Conservation (phyloP, 2,329 filamentous ascomycete species). For the Cercospora zeae-maydis region DNA sequence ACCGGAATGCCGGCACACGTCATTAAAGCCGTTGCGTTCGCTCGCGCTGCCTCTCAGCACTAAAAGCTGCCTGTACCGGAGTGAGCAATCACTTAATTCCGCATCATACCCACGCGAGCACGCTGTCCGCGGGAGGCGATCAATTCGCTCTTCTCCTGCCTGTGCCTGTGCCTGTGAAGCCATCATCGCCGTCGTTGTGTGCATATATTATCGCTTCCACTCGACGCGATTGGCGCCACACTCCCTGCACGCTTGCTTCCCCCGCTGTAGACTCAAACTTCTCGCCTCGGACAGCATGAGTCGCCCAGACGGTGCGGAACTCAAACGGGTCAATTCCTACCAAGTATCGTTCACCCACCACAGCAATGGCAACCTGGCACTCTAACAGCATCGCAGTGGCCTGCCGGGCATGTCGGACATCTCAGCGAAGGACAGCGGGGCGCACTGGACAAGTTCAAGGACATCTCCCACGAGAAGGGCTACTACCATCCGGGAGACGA, state of each 20-base stretch:
- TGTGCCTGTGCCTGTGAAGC: not conserved
- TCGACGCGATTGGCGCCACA: not conserved
- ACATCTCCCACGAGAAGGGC: conserved; percentile 60
- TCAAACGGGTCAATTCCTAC: conserved; percentile 33
- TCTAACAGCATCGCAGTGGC: conserved; percentile 49
- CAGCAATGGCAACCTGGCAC: not conserved
- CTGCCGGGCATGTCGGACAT: conserved; percentile 75
- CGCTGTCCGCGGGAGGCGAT: not conserved
- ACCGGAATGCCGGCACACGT: conserved; percentile 1
- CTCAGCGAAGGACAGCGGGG: conserved; percentile 65
- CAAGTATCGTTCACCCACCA: conserved; percentile 23
- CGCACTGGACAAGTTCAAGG: conserved; percentile 70
- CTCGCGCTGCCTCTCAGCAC: not conserved
- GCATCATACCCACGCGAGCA: not conserved
- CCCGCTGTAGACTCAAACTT: not conserved
- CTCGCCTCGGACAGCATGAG: conserved; percentile 7
- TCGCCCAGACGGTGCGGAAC: conserved; percentile 23
- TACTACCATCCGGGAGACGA: conserved; percentile 53
- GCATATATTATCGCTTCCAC: not conserved
- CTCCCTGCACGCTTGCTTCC: too few species aligned
- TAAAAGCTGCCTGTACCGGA: not conserved
- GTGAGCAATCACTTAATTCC: not conserved
- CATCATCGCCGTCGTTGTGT: not conserved
- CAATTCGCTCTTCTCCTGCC: too few species aligned
- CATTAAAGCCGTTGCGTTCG: not conserved